phyloP scores from a whole-genome alignment of 352 stramenopile genomes.

The Pythium brachiatum region DNA sequence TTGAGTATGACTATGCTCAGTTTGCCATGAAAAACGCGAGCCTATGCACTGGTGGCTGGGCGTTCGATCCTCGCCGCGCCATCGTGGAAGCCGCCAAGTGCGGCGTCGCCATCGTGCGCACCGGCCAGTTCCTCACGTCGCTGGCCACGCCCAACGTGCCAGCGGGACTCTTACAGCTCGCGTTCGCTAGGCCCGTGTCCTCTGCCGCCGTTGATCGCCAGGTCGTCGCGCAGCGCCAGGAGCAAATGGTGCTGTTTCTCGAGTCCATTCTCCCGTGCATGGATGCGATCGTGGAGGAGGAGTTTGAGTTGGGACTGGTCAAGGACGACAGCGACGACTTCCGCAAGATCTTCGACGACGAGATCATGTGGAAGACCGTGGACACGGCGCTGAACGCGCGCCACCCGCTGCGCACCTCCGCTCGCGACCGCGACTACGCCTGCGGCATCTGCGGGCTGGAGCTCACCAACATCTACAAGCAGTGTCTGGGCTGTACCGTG shows the following conservation, averaged over 20 bases:
- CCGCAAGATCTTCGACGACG: slow-evolving; percentile 69
- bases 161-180: slow-evolving; percentile 42
- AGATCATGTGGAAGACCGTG: slow-evolving; percentile 69
- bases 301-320: slow-evolving; percentile 56
- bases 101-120: slow-evolving; percentile 62
- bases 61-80: slow-evolving; percentile 64
- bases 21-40: slow-evolving; percentile 84
- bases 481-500: slow-evolving; percentile 75
- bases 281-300: slow-evolving; percentile 74
- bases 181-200: slow-evolving; percentile 35
- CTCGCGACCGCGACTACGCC: slow-evolving; percentile 37
- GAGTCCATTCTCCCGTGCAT: slow-evolving; percentile 78
- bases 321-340: slow-evolving; percentile 76
- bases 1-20: slow-evolving; percentile 20
- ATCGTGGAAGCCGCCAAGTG: slow-evolving; percentile 68
- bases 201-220: slow-evolving; percentile 43
- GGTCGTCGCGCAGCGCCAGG: slow-evolving; percentile 60
- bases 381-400: slow-evolving; percentile 43
- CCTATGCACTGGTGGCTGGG: slow-evolving; percentile 56
- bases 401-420: not conserved
- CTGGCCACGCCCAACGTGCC: slow-evolving; percentile 32
- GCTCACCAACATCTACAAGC: slow-evolving; percentile 86
- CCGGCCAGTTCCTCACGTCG: slow-evolving; percentile 64
- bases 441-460: slow-evolving; percentile 70
- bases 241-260: slow-evolving; percentile 80